Conservation (phyloP, 257 asterid species). For the Asclepias syriaca region DNA sequence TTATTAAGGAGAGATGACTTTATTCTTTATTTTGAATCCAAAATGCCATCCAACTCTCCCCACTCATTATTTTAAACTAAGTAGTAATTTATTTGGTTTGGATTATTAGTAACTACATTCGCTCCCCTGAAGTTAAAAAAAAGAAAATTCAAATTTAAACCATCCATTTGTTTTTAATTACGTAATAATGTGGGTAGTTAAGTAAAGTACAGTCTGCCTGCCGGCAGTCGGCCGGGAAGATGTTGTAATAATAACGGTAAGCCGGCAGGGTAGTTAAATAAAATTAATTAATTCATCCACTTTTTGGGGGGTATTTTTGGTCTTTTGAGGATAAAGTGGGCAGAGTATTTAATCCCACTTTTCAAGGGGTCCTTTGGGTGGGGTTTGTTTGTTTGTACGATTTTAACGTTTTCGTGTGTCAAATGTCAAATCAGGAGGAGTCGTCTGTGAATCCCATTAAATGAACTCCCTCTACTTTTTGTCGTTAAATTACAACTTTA, state of each 20-base stretch:
- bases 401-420: neutral
- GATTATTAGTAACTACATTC: neutral
- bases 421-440: neutral
- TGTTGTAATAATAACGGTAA: neutral
- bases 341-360: neutral
- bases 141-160: neutral
- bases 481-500: neutral
- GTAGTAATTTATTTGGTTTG: neutral
- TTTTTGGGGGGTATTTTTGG: neutral
- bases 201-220: neutral
- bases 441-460: neutral
- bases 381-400: neutral
- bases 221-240: neutral
- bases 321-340: neutral
- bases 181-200: neutral
- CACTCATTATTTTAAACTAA: neutral
- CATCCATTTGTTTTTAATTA: neutral
- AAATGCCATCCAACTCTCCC: neutral
- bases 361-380: neutral
- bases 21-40: constrained; percentile 2
- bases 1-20: neutral
- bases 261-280: neutral
- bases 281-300: neutral
- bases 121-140: no score
- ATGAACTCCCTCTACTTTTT: neutral